These are phyloP conservation scores for Capronia coronata DNA, from an alignment of 2,329 filamentous ascomycete genomes.

Conservation along the genomic window DNA sequence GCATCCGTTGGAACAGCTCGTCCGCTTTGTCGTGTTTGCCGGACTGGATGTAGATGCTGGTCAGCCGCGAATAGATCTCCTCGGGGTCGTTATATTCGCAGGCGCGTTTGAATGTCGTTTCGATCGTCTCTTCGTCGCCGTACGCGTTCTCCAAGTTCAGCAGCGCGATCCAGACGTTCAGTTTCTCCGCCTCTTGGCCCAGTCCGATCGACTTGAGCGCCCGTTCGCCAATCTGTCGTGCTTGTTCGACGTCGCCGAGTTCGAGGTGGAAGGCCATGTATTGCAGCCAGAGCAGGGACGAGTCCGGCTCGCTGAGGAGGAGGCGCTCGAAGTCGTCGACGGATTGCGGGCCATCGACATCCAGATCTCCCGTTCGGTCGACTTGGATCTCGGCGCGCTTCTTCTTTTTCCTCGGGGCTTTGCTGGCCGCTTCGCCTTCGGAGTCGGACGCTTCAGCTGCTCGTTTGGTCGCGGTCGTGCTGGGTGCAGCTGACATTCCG, in stretches of 20 bases:
- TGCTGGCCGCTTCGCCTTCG: conserved; percentile 45
- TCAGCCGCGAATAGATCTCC: conserved; percentile 80
- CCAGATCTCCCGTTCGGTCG: conserved; percentile 86
- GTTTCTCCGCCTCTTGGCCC: conserved; percentile 82
- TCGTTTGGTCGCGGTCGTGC: conserved; percentile 36
- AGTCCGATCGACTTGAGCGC: conserved; percentile 88
- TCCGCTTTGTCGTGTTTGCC: conserved; percentile 82
- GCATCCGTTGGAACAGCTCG: conserved; percentile 73
- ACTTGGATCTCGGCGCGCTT: conserved; percentile 73
- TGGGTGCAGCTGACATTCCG: conserved; percentile 37
- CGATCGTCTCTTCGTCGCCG: conserved; percentile 72
- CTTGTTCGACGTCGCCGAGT: conserved; percentile 79
- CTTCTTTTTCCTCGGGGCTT: conserved; percentile 51
- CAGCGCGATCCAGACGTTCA: conserved; percentile 91
- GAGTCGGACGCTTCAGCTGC: conserved; percentile 49
- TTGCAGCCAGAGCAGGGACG: conserved; percentile 86
- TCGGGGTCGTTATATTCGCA: conserved; percentile 90
- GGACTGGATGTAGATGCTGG: conserved; percentile 91
- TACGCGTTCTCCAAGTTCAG: conserved; percentile 92
- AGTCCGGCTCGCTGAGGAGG: conserved; percentile 84
- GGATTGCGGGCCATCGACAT: conserved; percentile 80
- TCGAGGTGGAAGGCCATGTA: conserved; percentile 99
- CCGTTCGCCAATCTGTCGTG: conserved; percentile 81
- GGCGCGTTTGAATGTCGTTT: conserved; percentile 82
- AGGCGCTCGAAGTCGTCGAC: conserved; percentile 90